These are phyloP conservation scores for Podaxis sp. DNA, from an alignment of 768 basidiomycete species.

Conservation along the genomic window DNA sequence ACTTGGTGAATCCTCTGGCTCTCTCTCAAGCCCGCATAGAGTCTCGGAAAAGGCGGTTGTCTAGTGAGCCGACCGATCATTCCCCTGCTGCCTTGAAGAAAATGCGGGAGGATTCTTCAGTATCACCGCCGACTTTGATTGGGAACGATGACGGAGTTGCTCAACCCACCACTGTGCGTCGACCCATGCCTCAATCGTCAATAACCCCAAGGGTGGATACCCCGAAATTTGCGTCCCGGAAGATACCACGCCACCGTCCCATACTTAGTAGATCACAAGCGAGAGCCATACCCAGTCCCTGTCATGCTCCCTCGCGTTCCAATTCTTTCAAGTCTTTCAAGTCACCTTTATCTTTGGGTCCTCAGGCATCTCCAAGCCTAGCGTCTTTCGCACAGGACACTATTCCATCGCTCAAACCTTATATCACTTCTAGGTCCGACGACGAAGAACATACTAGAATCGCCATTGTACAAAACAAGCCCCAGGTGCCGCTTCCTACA, in stretches of 20 bases:
- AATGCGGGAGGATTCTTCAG: background rate
- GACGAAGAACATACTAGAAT: background rate
- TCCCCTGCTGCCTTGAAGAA: background rate
- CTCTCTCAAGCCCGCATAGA: background rate
- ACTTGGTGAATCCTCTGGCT: background rate
- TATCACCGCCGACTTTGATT: background rate
- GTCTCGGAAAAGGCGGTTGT: slow-evolving; percentile 3
- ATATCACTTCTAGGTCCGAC: background rate
- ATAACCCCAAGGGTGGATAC: background rate
- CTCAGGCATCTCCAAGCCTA: background rate
- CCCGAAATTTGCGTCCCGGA: background rate
- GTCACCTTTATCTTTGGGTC: background rate
- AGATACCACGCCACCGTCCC: background rate
- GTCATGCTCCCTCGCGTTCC: background rate
- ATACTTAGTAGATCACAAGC: background rate
- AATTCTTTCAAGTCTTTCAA: background rate
- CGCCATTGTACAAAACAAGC: background rate
- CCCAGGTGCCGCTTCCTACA: background rate
- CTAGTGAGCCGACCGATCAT: background rate
- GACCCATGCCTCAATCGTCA: background rate
- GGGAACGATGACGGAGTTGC: background rate
- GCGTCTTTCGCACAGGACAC: background rate
- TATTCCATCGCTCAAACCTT: background rate
- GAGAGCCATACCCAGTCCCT: background rate
- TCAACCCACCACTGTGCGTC: background rate